Percentiles rank a stretch among this genome's conserved stretches.
These are phyloP conservation scores for Boletus bicolor DNA, from an alignment of 768 basidiomycete species.

Conservation along the genomic window DNA sequence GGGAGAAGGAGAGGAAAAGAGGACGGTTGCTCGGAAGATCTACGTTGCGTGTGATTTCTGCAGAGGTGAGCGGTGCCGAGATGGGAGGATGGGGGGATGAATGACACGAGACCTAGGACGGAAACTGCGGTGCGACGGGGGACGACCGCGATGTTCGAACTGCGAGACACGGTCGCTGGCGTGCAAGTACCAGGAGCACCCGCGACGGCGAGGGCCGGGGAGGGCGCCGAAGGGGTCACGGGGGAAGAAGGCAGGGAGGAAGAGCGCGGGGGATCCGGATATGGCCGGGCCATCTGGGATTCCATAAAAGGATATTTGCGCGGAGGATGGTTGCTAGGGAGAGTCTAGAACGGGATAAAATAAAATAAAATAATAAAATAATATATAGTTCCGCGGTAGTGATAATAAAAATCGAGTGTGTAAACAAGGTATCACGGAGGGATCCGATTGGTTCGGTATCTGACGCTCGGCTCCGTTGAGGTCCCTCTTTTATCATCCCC, in stretches of 20 bases:
- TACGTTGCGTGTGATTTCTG: conserved; percentile 74
- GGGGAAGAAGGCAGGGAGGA: conserved; percentile 38
- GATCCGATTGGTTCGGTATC: conserved; percentile 67
- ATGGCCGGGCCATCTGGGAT: conserved; percentile 25
- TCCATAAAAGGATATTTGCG: conserved; percentile 22
- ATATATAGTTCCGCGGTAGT: conserved; percentile 30
- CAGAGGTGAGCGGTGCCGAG: conserved; percentile 48
- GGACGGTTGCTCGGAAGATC: conserved; percentile 26
- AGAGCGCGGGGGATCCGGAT: conserved; percentile 24
- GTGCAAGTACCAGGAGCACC: conserved; percentile 53
- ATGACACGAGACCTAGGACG: conserved; percentile 43
- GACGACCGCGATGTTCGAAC: conserved; percentile 58
- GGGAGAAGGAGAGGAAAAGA: conserved; percentile 21
- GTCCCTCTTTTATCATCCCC: conserved; percentile 55
- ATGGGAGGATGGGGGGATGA: not conserved
- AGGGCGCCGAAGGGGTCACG: conserved; percentile 65
- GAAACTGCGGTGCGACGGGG: conserved; percentile 74
- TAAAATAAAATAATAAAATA: conserved; percentile 24
- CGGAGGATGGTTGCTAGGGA: conserved; percentile 14
- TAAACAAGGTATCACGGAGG: conserved; percentile 8
- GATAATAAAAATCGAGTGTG: conserved; percentile 12
- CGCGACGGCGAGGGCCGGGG: conserved; percentile 68
- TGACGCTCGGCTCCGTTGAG: conserved; percentile 44
- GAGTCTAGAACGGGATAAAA: conserved; percentile 14
- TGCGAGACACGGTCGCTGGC: conserved; percentile 51